Conservation (phyloP, 2,329 filamentous ascomycete genomes). For the Gliomastix tumulicola region DNA sequence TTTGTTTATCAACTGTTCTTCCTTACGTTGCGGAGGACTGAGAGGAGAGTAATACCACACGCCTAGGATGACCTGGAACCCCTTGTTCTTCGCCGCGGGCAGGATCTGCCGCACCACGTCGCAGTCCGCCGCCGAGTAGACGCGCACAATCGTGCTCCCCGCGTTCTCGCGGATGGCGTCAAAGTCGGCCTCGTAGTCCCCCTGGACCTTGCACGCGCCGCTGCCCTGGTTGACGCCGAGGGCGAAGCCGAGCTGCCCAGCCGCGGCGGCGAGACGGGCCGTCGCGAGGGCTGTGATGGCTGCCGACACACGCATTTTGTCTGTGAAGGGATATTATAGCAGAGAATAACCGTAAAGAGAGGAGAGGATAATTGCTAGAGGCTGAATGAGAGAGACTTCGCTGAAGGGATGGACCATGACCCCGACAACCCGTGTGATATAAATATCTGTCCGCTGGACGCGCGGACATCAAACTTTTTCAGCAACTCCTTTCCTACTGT, state of each 20-base stretch:
- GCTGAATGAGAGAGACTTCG: too few species aligned
- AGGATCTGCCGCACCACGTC: slow-evolving; percentile 2
- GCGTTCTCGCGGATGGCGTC: background rate
- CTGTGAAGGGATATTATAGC: too few species aligned
- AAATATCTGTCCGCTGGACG: too few species aligned
- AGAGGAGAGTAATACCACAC: slow-evolving; percentile 1
- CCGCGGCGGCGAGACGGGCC: too few species aligned
- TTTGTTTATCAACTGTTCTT: background rate
- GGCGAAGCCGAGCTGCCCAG: slow-evolving; percentile 3
- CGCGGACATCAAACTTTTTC: too few species aligned
- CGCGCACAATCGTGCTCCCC: background rate
- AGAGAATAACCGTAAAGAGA: too few species aligned
- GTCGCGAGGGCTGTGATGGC: too few species aligned
- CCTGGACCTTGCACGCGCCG: slow-evolving; percentile 1
- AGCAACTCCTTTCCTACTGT: too few species aligned
- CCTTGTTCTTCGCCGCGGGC: slow-evolving; percentile 1
- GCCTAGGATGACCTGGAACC: slow-evolving; percentile 1
- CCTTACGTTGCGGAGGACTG: background rate
- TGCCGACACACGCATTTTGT: too few species aligned
- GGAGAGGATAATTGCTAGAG: too few species aligned
- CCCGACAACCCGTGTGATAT: too few species aligned
- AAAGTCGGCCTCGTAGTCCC: slow-evolving; percentile 3
- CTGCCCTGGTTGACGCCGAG: slow-evolving; percentile 2
- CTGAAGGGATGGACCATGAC: too few species aligned
- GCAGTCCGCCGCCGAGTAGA: slow-evolving; percentile 2